Percentiles rank a stretch among this genome's conserved stretches.
Evolutionary conservation across 257 asterid species (phyloP).

Genomic region (Vinca minor): DNA sequence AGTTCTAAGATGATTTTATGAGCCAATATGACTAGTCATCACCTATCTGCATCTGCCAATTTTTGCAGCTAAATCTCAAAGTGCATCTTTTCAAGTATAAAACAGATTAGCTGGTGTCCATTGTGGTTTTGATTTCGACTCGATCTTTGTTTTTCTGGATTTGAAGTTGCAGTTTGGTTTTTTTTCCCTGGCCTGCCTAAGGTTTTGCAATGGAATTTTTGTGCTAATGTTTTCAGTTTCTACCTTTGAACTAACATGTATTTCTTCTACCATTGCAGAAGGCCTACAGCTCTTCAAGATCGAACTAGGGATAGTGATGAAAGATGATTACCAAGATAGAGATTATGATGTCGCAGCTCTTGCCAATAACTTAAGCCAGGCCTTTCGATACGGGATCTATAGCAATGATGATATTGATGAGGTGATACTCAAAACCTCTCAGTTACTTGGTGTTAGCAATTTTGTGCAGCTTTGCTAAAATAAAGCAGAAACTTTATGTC

Average conservation of each 20-base stretch:
- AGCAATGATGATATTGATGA: conserved; percentile 64
- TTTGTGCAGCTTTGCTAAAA: too few relatives aligned
- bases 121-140: too few relatives aligned
- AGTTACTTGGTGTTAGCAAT: not conserved
- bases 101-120: too few relatives aligned
- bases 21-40: not conserved
- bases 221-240: not conserved
- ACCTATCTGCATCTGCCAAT: conserved; percentile 3
- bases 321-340: conserved; percentile 89
- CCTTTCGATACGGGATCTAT: conserved; percentile 79
- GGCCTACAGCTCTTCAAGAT: conserved; percentile 83
- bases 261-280: conserved; percentile 42
- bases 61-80: not conserved
- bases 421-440: conserved; percentile 34
- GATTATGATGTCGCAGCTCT: conserved; percentile 94
- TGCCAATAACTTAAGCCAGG: conserved; percentile 90
- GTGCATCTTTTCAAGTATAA: not conserved
- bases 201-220: not conserved
- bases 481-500: too few relatives aligned
- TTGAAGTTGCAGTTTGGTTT: not conserved
- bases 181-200: not conserved
- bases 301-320: conserved; percentile 83
- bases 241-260: not conserved
- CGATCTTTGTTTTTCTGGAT: not conserved
- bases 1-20: not conserved